Evolutionary conservation across 2,329 filamentous ascomycete genomes (phyloP).

Genomic region (Fusarium austroafricanum): DNA sequence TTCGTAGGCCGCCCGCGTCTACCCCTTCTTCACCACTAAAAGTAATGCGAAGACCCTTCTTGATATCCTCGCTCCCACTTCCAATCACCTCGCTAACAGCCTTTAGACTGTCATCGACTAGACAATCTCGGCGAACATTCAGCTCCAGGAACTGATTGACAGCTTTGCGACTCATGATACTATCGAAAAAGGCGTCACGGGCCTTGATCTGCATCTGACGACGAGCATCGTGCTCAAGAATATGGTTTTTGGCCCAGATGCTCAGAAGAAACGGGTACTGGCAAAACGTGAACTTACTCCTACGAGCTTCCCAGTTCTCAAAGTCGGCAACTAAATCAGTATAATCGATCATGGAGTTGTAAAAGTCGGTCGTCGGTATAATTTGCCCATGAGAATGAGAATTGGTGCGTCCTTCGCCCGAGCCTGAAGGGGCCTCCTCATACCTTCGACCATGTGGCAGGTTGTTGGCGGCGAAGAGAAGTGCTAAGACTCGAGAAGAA

Average conservation of each 20-base stretch:
- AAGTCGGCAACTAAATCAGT: conserved; percentile 88
- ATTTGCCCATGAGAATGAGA: conserved; percentile 68
- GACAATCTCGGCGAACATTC: conserved; percentile 82
- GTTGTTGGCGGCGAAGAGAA: conserved; percentile 87
- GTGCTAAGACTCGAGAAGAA: conserved; percentile 80
- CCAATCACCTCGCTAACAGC: conserved; percentile 88
- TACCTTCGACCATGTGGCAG: conserved; percentile 53
- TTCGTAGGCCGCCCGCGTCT: conserved; percentile 87
- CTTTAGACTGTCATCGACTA: conserved; percentile 88
- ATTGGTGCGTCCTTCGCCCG: conserved; percentile 44
- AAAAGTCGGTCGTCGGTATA: conserved; percentile 85
- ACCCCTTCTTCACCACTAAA: conserved; percentile 92
- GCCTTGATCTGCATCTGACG: conserved; percentile 92
- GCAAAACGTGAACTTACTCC: conserved; percentile 84
- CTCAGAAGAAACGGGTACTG: conserved; percentile 93
- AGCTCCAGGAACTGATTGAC: conserved; percentile 83
- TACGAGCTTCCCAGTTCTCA: conserved; percentile 83
- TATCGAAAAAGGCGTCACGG: conserved; percentile 90
- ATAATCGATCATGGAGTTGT: conserved; percentile 87
- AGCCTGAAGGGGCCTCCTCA: conserved; percentile 38
- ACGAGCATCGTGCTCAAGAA: conserved; percentile 87
- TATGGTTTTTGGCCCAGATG: conserved; percentile 91
- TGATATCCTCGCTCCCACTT: conserved; percentile 83
- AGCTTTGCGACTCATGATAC: conserved; percentile 79
- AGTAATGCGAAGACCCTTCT: conserved; percentile 87